phyloP scores from a whole-genome alignment of 768 basidiomycete species.

The Lactifluus piperatus region DNA sequence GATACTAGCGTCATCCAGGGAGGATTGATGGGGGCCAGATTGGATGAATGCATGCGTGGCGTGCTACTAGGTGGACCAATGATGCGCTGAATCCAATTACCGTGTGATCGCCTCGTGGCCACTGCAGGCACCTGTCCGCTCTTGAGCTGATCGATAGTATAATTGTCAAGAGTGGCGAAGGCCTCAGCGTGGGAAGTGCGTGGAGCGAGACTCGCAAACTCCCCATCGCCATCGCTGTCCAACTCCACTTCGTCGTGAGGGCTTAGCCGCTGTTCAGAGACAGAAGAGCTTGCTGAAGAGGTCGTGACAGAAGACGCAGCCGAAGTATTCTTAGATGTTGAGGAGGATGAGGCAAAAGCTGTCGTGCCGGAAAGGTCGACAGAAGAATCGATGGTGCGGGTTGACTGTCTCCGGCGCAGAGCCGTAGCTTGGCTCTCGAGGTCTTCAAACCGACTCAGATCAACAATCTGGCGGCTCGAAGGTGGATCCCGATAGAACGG shows the following conservation, averaged over 20 bases:
- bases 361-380: constrained; percentile 8
- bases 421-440: background rate
- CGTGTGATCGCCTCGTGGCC: constrained; percentile 1
- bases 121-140: constrained; percentile 1
- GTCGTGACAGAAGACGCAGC: background rate
- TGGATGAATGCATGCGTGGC: constrained; percentile 19
- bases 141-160: constrained; percentile 23
- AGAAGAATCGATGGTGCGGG: constrained; percentile 4
- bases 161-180: constrained; percentile 28
- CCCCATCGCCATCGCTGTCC: constrained; percentile 15
- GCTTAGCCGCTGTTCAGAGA: constrained; percentile 2
- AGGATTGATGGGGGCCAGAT: constrained; percentile 30
- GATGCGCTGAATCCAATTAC: constrained; percentile 11
- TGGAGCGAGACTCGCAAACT: constrained; percentile 21
- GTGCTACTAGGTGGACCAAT: constrained; percentile 16
- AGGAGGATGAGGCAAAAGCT: constrained; percentile 1
- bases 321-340: background rate
- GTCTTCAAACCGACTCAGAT: background rate
- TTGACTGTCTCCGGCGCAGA: background rate
- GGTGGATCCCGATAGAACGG: background rate
- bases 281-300: constrained; percentile 1
- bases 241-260: constrained; percentile 11
- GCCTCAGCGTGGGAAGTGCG: constrained; percentile 32
- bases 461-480: background rate
- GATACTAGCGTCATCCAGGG: constrained; percentile 62